phyloP scores from a whole-genome alignment of 202 grass and related monocot genomes.

The Schoenoplectus tabernaemontani region DNA sequence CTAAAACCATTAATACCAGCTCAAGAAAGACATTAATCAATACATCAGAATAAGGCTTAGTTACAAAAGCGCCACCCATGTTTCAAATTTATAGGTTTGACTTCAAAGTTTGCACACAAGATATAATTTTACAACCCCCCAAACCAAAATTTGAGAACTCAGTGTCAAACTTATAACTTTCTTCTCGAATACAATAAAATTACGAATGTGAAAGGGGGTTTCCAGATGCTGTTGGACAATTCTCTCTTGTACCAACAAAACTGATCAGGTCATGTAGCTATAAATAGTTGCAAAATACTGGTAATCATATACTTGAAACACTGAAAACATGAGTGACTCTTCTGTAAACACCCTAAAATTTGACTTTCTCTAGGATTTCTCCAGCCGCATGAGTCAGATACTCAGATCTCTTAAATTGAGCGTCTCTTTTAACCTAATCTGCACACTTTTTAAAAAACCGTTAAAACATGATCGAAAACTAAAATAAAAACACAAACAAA shows the following conservation, averaged over 20 bases:
- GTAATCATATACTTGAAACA: background rate
- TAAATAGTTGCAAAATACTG: background rate
- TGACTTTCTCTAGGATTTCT: background rate
- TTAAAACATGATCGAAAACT: conserved; percentile 44
- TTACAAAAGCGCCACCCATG: conserved; percentile 2
- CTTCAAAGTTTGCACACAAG: background rate
- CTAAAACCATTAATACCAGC: conserved; percentile 22
- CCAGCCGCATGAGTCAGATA: background rate
- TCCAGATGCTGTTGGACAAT: background rate
- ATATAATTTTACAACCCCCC: background rate
- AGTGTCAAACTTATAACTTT: background rate
- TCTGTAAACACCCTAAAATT: conserved; percentile 15
- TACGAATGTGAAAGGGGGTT: background rate
- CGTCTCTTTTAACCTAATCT: conserved; percentile 62
- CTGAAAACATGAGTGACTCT: background rate
- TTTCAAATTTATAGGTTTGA: background rate
- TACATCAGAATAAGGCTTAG: background rate
- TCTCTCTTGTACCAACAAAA: background rate
- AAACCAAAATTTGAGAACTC: background rate
- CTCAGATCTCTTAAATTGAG: conserved; percentile 14
- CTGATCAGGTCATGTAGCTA: background rate
- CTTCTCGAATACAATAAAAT: background rate
- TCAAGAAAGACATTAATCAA: background rate
- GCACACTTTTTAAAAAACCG: conserved; percentile 51
- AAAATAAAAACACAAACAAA: conserved; percentile 8